Evolutionary conservation across 768 basidiomycete genomes (phyloP).

Genomic region (Phaffia australis): DNA sequence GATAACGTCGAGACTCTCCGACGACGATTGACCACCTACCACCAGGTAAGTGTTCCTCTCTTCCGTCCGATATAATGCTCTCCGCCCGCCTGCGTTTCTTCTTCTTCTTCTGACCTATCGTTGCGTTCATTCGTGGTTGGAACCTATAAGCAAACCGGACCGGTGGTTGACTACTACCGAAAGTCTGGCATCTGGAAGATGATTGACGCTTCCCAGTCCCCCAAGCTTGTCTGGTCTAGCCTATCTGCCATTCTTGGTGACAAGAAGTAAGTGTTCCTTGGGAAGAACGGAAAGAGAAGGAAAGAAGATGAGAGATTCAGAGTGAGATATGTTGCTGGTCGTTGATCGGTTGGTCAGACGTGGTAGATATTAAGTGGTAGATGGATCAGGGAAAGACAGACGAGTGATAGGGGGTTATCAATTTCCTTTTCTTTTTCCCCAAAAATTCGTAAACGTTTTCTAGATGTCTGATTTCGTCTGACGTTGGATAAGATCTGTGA

Average conservation of each 20-base stretch:
- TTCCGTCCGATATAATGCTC: too few relatives aligned
- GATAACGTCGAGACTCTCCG: constrained; percentile 92
- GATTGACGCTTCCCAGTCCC: constrained; percentile 88
- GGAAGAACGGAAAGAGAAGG: not conserved
- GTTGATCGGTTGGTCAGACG: not conserved
- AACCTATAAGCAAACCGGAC: constrained; percentile 77
- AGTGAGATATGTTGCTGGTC: not conserved
- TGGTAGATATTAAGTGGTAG: not conserved
- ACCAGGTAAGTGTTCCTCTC: constrained; percentile 39
- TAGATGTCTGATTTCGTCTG: not conserved
- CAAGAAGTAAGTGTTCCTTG: constrained; percentile 16
- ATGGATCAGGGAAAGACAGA: not conserved
- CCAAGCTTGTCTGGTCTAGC: constrained; percentile 67
- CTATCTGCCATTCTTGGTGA: constrained; percentile 21
- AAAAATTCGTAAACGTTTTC: not conserved
- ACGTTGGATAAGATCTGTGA: not conserved
- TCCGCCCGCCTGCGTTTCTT: not conserved
- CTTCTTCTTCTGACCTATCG: too few relatives aligned
- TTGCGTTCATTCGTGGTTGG: too few relatives aligned
- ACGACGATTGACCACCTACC: constrained; percentile 80
- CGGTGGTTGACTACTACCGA: constrained; percentile 94
- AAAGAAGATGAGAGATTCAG: not conserved
- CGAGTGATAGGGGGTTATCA: not conserved
- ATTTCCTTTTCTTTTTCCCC: not conserved
- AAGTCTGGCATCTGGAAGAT: constrained; percentile 76